These are phyloP conservation scores for Cyberlindnera xylosilytica DNA, from an alignment of 805 yeast species.

Conservation along the genomic window DNA sequence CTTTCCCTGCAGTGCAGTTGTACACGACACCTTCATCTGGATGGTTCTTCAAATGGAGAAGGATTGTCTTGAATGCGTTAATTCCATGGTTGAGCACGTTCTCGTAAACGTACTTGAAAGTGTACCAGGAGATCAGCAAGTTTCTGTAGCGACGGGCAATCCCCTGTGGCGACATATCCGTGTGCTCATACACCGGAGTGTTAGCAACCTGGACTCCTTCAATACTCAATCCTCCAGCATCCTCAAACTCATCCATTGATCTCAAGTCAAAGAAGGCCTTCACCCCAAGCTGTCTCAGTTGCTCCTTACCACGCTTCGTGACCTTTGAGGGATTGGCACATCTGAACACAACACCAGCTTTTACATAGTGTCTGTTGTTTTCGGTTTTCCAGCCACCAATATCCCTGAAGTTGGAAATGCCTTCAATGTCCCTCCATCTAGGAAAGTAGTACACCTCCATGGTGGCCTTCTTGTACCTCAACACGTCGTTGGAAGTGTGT, in stretches of 20 bases:
- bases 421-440: conserved; percentile 64
- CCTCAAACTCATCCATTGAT: conserved; percentile 51
- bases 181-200: conserved; percentile 53
- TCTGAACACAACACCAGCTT: conserved; percentile 54
- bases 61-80: conserved; percentile 45
- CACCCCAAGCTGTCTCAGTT: conserved; percentile 38
- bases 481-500: conserved; percentile 44
- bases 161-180: conserved; percentile 62
- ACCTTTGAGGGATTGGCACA: conserved; percentile 57
- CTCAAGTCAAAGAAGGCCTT: conserved; percentile 65
- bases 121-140: conserved; percentile 55
- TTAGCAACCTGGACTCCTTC: conserved; percentile 46
- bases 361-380: conserved; percentile 39
- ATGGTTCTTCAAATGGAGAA: conserved; percentile 52
- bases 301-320: conserved; percentile 48
- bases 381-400: conserved; percentile 66
- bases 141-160: conserved; percentile 54
- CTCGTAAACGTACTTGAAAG: conserved; percentile 61
- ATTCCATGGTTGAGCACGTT: conserved; percentile 54
- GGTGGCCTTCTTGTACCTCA: conserved; percentile 45
- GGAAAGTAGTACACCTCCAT: conserved; percentile 37
- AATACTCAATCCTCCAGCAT: conserved; percentile 42
- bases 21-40: conserved; percentile 52
- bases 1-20: conserved; percentile 87
- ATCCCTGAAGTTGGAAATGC: conserved; percentile 73